Evolutionary conservation across 2,329 filamentous ascomycete genomes (phyloP).

Genomic region (Xylogone sp.): DNA sequence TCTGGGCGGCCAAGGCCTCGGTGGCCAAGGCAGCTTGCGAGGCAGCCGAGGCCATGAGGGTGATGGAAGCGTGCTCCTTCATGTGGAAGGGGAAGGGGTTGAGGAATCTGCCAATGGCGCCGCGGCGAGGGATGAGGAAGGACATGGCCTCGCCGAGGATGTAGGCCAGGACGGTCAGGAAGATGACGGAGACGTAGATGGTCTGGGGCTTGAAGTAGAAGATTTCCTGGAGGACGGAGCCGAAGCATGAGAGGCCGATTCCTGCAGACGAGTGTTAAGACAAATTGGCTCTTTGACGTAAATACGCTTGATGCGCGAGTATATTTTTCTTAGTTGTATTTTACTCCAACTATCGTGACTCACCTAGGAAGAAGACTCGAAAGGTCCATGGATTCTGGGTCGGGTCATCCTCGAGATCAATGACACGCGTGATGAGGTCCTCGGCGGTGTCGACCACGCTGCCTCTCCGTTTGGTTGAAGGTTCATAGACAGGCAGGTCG

Average conservation of each 20-base stretch:
- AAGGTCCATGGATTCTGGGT: constrained; percentile 34
- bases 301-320: not conserved
- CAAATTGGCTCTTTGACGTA: not conserved
- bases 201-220: constrained; percentile 45
- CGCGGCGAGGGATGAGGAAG: constrained; percentile 30
- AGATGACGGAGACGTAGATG: constrained; percentile 39
- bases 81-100: constrained; percentile 35
- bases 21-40: constrained; percentile 49
- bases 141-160: constrained; percentile 37
- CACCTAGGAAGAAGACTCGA: constrained; percentile 34
- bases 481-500: constrained; percentile 5
- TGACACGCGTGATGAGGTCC: constrained; percentile 28
- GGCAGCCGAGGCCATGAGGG: constrained; percentile 67
- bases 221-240: constrained; percentile 38
- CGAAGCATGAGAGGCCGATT: constrained; percentile 31
- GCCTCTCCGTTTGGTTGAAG: constrained; percentile 7
- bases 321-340: too few species aligned
- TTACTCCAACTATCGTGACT: not conserved
- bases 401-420: constrained; percentile 34
- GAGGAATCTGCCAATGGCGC: constrained; percentile 30
- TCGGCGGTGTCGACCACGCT: constrained; percentile 18
- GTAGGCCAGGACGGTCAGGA: constrained; percentile 41
- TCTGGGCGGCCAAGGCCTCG: constrained; percentile 40
- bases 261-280: constrained; percentile 14
- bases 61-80: constrained; percentile 38